A percentile compares a stretch with the other conserved stretches of the same genome.
Evolutionary conservation across 768 basidiomycete genomes (phyloP).

Genomic region (Dentipellis fragilis): DNA sequence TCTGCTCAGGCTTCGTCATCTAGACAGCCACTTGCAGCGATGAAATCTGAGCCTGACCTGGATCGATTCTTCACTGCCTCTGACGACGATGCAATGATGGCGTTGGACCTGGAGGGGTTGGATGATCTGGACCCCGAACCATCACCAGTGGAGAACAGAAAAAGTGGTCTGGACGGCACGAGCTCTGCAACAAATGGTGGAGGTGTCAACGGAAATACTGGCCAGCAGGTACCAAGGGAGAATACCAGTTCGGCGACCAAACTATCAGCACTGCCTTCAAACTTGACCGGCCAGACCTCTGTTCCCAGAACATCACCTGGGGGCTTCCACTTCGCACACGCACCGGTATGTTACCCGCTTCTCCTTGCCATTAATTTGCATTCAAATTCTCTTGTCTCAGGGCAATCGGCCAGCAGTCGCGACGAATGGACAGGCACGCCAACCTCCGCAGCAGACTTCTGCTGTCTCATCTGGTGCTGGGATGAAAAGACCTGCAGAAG

Average conservation of each 20-base stretch:
- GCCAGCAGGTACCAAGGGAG: not conserved
- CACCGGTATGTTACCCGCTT: no score
- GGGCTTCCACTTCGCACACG: not conserved
- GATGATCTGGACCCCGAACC: constrained; percentile 11
- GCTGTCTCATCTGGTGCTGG: not conserved
- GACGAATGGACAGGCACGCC: constrained; percentile 2
- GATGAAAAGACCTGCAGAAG: constrained; percentile 10
- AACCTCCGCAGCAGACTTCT: constrained; percentile 2
- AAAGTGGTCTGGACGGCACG: not conserved
- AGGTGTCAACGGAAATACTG: not conserved
- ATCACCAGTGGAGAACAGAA: not conserved
- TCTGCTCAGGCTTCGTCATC: constrained; percentile 3
- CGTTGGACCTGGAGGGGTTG: constrained; percentile 38
- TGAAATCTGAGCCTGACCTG: constrained; percentile 18
- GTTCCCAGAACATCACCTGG: not conserved
- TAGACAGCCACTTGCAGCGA: not conserved
- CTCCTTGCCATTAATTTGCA: not conserved
- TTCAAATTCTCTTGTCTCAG: not conserved
- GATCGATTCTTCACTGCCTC: constrained; percentile 40
- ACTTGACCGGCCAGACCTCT: not conserved
- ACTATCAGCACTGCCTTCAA: not conserved
- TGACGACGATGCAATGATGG: constrained; percentile 60
- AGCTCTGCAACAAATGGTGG: not conserved
- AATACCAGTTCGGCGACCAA: not conserved
- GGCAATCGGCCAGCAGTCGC: not conserved